Evolutionary conservation across 192 early-diverging fungal genomes (phyloP).

Genomic region (Coemansia sp.): DNA sequence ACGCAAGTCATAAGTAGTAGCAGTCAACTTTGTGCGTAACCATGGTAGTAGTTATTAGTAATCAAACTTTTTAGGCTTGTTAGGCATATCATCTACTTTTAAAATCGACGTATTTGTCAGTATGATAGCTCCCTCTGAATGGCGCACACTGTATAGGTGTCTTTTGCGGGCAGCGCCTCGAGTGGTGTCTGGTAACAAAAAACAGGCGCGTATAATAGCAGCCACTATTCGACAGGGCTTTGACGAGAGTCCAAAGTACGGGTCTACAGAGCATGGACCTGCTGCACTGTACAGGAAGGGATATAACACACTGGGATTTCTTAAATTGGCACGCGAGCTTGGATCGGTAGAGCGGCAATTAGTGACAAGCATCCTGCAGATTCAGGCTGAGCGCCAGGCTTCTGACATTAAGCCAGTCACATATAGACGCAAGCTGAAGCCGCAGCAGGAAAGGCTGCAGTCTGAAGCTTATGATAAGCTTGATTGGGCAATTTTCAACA

Average conservation of each 20-base stretch:
- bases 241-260: slow-evolving; percentile 9
- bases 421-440: slow-evolving; percentile 17
- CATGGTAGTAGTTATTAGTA: neutral
- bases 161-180: slow-evolving; percentile 42
- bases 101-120: neutral
- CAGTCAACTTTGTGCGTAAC: neutral
- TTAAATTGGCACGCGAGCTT: slow-evolving; percentile 50
- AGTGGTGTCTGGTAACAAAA: slow-evolving; percentile 19
- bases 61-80: neutral
- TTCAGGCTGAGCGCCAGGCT: slow-evolving; percentile 11
- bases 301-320: slow-evolving; percentile 45
- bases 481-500: slow-evolving; percentile 20
- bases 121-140: slow-evolving; percentile 12
- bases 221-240: slow-evolving; percentile 44
- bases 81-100: neutral
- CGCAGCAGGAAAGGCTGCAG: slow-evolving; percentile 16
- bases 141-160: slow-evolving; percentile 39
- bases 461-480: slow-evolving; percentile 15
- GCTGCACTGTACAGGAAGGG: slow-evolving; percentile 26
- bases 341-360: slow-evolving; percentile 45
- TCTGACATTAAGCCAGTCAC: slow-evolving; percentile 23
- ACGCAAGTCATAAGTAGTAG: neutral
- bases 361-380: slow-evolving; percentile 16
- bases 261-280: slow-evolving; percentile 4
- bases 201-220: slow-evolving; percentile 2